Evolutionary conservation across 495 filamentous ascomycete genomes (phyloP), one percentile per base, ranked within the genome.

Genomic region (Friedmanniomyces simplex): DNA sequence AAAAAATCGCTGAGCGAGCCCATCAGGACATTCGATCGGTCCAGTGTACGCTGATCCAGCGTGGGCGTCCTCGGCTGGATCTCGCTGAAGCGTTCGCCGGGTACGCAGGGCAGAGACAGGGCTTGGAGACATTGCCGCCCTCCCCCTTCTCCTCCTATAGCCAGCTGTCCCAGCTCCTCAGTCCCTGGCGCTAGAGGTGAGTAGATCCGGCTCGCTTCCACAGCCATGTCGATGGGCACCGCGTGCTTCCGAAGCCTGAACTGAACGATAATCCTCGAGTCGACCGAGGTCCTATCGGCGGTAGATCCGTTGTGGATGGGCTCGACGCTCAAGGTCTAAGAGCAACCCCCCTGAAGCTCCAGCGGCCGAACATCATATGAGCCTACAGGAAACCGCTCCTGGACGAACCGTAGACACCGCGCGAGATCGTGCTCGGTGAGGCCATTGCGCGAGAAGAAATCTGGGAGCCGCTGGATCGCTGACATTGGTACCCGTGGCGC

Each of bases 301-400:
- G n/a, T n/a, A n/a, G n/a, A n/a, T n/a, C n/a, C n/a, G n/a, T n/a
- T n/a, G n/a, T n/a, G n/a, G n/a, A n/a, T n/a, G n/a, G 41, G 39
- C 32, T 21, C 20, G 22, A 25, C 36, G 18, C 67, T 67, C 7
- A 81, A 41, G 0, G 78, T 79, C 57, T 73, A 72, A 21, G 78
- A 80, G 57, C 79, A 82, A 61, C 74, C 76, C 37, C 78, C 79
- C 54, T 81, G 79, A 18, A 28, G 34, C 14, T 28, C 22, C 13
- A 59, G 11, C 18, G 21, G 8, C 10, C 34, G 34, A 16, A 37
- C 34, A 37, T 8, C 16, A 37, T 47, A 22, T n/a, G 18, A 21
- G 43, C 18, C 11, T 7, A 8, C 43, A 47, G 43, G 43, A n/a
- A 6, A 47, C 21, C 18, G 13, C 20, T 6, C 43, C 8, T 22